These are phyloP conservation scores for Chrysoporthe deuterocubensis DNA, from an alignment of 2,329 filamentous ascomycete genomes.

Conservation along the genomic window DNA sequence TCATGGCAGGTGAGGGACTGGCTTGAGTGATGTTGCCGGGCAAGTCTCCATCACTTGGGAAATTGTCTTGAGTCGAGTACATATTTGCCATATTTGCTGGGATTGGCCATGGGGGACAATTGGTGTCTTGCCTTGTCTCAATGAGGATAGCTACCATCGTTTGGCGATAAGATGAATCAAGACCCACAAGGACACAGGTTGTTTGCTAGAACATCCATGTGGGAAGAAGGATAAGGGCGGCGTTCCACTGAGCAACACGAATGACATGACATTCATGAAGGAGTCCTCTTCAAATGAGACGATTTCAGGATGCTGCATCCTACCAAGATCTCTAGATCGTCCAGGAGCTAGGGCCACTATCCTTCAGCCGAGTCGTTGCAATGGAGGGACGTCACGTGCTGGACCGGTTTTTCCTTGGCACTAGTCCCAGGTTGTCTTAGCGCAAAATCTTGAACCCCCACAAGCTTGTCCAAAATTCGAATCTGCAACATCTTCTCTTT, in stretches of 20 bases:
- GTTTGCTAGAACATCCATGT: too few relatives aligned
- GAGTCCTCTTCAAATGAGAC: neutral
- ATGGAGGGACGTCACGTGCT: conserved; percentile 17
- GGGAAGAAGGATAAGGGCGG: neutral
- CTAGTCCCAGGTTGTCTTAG: conserved; percentile 2
- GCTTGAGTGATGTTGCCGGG: too few relatives aligned
- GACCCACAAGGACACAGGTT: neutral
- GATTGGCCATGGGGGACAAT: too few relatives aligned
- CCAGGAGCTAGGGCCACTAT: neutral
- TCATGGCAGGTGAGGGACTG: too few relatives aligned
- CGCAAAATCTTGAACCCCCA: conserved; percentile 20
- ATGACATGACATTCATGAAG: neutral
- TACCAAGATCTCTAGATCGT: too few relatives aligned
- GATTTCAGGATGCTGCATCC: too few relatives aligned
- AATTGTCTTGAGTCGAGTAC: too few relatives aligned
- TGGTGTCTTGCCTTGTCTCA: too few relatives aligned
- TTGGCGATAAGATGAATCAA: neutral
- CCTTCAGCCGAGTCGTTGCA: neutral
- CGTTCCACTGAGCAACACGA: neutral
- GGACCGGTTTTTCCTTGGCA: neutral
- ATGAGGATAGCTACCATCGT: too few relatives aligned
- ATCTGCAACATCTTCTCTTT: conserved; percentile 20
- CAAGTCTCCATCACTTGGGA: too few relatives aligned
- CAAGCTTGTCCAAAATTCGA: conserved; percentile 21
- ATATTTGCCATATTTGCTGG: too few relatives aligned